These are phyloP conservation scores for Urtica urens DNA, from an alignment of 306 rosid species.

Conservation along the genomic window DNA sequence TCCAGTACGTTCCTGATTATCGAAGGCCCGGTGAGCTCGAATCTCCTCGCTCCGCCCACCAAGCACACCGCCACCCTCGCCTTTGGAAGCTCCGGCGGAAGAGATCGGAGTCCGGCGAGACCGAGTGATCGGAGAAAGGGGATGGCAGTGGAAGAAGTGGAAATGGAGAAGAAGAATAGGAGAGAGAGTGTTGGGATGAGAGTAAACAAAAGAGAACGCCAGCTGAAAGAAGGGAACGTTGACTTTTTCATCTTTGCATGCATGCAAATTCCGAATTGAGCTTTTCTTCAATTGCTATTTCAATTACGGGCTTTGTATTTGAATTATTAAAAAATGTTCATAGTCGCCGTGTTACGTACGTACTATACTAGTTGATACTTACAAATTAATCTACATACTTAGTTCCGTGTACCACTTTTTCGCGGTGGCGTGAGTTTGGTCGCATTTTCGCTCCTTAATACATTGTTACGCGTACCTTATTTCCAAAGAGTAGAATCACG, in stretches of 20 bases:
- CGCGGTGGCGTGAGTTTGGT: too few species aligned
- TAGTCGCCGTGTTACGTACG: too few species aligned
- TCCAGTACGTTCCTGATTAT: slow-evolving; percentile 41
- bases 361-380: too few species aligned
- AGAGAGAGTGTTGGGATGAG: slow-evolving; percentile 39
- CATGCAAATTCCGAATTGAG: too few species aligned
- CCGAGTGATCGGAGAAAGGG: slow-evolving; percentile 1
- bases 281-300: not conserved
- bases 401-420: too few species aligned
- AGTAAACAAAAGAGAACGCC: slow-evolving; percentile 39
- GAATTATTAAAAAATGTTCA: too few species aligned
- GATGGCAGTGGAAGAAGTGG: slow-evolving; percentile 18
- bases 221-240: slow-evolving; percentile 25
- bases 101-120: not conserved
- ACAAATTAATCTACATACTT: too few species aligned
- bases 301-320: slow-evolving; percentile 5
- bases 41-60: slow-evolving; percentile 93
- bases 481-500: too few species aligned
- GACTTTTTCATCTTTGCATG: slow-evolving; percentile 22
- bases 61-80: slow-evolving; percentile 66
- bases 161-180: slow-evolving; percentile 29
- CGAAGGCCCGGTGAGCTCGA: slow-evolving; percentile 88
- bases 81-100: not conserved
- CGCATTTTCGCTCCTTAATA: too few species aligned
- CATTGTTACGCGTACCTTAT: too few species aligned